These are phyloP conservation scores for Verticillium zaregamsianum DNA, from an alignment of 2,329 filamentous ascomycete genomes.

Conservation along the genomic window DNA sequence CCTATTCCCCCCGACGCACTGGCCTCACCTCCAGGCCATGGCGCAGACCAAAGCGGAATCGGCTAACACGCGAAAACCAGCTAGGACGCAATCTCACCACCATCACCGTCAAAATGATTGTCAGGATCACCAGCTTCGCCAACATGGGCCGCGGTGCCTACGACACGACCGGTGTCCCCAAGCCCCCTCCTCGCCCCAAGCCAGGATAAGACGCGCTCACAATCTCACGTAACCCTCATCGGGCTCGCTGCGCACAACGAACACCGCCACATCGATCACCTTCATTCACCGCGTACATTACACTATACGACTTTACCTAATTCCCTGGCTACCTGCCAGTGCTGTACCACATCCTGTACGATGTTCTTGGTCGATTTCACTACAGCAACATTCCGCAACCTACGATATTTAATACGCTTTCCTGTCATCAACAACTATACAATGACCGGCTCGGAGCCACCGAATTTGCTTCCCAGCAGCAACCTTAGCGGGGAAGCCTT, in stretches of 20 bases:
- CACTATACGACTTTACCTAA: not conserved
- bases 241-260: not conserved
- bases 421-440: constrained; percentile 26
- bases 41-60: not conserved
- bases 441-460: constrained; percentile 31
- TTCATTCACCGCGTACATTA: constrained; percentile 8
- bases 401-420: constrained; percentile 30
- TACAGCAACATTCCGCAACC: constrained; percentile 13
- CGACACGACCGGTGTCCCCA: constrained; percentile 45
- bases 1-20: not conserved
- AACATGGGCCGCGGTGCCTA: constrained; percentile 50
- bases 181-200: constrained; percentile 40
- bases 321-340: not conserved
- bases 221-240: not conserved
- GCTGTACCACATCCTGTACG: not conserved
- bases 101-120: constrained; percentile 26
- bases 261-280: constrained; percentile 14
- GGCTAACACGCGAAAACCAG: constrained; percentile 9
- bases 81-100: constrained; percentile 8
- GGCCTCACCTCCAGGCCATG: not conserved
- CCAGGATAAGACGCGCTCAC: constrained; percentile 24
- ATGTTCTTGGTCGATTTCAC: constrained; percentile 8
- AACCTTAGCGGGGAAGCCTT: constrained; percentile 14
- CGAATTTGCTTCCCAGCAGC: constrained; percentile 32
- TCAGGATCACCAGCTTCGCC: constrained; percentile 23